A percentile compares a stretch with the other conserved stretches of the same genome.
Conservation (phyloP, 2,329 filamentous ascomycete species). For the Claviceps fusiformis region DNA sequence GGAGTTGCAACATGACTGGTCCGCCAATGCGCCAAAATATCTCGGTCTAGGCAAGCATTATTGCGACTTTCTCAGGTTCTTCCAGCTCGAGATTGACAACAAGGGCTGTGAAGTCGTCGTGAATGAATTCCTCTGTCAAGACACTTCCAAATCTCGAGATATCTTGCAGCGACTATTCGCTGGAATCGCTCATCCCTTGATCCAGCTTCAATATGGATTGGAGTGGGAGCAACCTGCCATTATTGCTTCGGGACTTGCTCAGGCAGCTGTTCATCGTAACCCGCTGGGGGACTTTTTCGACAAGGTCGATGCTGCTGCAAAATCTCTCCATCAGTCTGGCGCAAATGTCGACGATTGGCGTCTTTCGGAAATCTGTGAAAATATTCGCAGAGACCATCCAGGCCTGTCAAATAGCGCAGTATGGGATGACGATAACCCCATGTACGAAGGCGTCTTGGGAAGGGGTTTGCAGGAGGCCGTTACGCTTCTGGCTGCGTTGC, state of each 20-base stretch:
- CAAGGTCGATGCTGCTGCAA: slow-evolving; percentile 34
- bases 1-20: slow-evolving; percentile 40
- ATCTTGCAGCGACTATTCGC: slow-evolving; percentile 56
- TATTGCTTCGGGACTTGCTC: slow-evolving; percentile 66
- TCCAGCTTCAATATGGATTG: slow-evolving; percentile 74
- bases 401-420: slow-evolving; percentile 39
- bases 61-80: slow-evolving; percentile 63
- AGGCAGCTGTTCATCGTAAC: slow-evolving; percentile 55
- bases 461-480: slow-evolving; percentile 52
- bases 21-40: slow-evolving; percentile 36
- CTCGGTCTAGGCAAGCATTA: slow-evolving; percentile 54
- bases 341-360: slow-evolving; percentile 9
- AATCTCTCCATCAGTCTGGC: slow-evolving; percentile 10
- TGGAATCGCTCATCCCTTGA: slow-evolving; percentile 63
- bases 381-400: slow-evolving; percentile 36
- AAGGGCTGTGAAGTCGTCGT: slow-evolving; percentile 48
- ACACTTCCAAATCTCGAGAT: slow-evolving; percentile 50
- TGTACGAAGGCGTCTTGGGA: slow-evolving; percentile 53
- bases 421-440: slow-evolving; percentile 44
- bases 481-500: slow-evolving; percentile 43
- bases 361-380: slow-evolving; percentile 44
- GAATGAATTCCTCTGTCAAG: slow-evolving; percentile 54
- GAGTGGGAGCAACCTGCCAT: slow-evolving; percentile 74
- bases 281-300: slow-evolving; percentile 42
- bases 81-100: slow-evolving; percentile 55